Evolutionary conservation across 176 grass and related monocot species (phyloP).

Genomic region (Hsuehochloa calcarea): DNA sequence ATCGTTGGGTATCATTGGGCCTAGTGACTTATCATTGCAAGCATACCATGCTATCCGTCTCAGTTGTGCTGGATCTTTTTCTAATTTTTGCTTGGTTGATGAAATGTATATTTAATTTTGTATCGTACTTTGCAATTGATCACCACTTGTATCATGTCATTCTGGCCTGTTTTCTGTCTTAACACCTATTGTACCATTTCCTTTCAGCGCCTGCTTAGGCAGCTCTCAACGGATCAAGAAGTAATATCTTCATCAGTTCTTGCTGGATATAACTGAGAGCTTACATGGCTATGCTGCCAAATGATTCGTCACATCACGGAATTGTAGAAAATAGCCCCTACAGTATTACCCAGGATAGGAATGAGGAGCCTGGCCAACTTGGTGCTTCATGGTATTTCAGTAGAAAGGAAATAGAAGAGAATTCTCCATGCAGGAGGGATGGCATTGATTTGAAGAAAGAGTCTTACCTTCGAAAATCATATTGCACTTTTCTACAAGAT

Average conservation of each 20-base stretch:
- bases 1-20: not conserved
- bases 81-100: not conserved
- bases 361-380: constrained; percentile 47
- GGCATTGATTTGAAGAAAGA: constrained; percentile 94
- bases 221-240: not conserved
- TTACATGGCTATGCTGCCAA: constrained; percentile 50
- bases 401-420: constrained; percentile 92
- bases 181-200: not conserved
- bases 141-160: constrained; percentile 5
- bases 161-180: not conserved
- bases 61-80: not conserved
- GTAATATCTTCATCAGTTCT: constrained; percentile 25
- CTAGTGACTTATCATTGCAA: not conserved
- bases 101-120: not conserved
- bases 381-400: constrained; percentile 87
- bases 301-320: constrained; percentile 45
- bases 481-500: constrained; percentile 87
- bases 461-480: constrained; percentile 68
- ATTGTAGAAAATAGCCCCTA: constrained; percentile 57
- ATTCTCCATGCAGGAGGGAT: constrained; percentile 80
- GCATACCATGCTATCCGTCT: not conserved
- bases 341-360: constrained; percentile 23
- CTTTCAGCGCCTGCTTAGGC: constrained; percentile 20
- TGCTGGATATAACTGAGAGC: constrained; percentile 18
- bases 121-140: not conserved